Percentiles rank a stretch among this genome's conserved stretches.
These are phyloP conservation scores for Strobilomyces echinocephalus DNA, from an alignment of 768 basidiomycete genomes.

Conservation along the genomic window DNA sequence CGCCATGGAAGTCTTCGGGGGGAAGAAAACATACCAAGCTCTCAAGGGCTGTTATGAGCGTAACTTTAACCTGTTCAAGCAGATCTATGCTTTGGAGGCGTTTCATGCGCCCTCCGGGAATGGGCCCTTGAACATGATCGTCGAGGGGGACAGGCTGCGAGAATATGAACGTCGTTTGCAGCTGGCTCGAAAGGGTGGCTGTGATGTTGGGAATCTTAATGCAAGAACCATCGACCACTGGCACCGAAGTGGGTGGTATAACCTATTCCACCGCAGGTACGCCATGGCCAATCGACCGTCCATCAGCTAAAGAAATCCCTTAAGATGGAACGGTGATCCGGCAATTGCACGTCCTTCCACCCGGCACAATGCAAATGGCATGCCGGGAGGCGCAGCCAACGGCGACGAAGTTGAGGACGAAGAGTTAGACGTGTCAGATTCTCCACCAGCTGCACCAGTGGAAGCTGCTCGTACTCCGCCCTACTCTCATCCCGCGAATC, in stretches of 20 bases:
- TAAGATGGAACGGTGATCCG: constrained; percentile 65
- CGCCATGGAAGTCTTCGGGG: constrained; percentile 62
- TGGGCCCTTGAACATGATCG: constrained; percentile 37
- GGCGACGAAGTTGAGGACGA: constrained; percentile 53
- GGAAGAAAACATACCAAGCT: constrained; percentile 78
- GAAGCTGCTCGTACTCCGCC: constrained; percentile 19
- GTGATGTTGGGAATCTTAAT: constrained; percentile 69
- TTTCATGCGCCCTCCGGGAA: constrained; percentile 35
- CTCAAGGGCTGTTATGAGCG: constrained; percentile 83
- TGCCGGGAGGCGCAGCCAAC: constrained; percentile 29
- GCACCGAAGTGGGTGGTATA: constrained; percentile 75
- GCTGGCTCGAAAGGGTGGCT: constrained; percentile 57
- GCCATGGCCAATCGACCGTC: constrained; percentile 4
- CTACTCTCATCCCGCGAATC: constrained; percentile 17
- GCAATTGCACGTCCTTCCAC: constrained; percentile 48
- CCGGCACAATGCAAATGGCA: constrained; percentile 32
- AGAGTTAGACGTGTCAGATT: constrained; percentile 41
- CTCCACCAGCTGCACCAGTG: constrained; percentile 27
- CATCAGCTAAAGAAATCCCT: constrained; percentile 3
- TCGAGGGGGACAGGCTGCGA: constrained; percentile 60
- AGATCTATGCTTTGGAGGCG: constrained; percentile 68
- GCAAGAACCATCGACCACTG: constrained; percentile 75
- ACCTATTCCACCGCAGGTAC: constrained; percentile 64
- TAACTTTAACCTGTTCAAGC: constrained; percentile 81
- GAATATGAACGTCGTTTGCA: constrained; percentile 72